Base-by-base conservation (phyloP, 345 rosid genomes). In the Nasturtium officinale region DNA sequence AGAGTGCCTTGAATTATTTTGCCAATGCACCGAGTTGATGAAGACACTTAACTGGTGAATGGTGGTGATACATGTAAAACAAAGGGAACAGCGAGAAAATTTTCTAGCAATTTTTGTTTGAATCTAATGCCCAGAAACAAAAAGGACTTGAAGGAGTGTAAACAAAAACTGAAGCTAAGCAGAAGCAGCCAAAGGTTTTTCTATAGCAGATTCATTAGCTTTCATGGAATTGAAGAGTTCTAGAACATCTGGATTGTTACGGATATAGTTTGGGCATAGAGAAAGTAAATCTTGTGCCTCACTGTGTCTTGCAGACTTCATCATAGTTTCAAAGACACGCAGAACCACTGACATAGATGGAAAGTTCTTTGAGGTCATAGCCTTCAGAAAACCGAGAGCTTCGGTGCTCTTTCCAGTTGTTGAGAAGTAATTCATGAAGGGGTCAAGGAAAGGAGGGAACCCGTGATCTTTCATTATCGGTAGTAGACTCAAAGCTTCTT, bases 241-340 rank as follows among this genome's bases (percentile, higher is more conserved):
- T 80, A 90, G 77, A 73, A 90, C 88, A 82, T 92, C 97, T 9
- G 94, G 85, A 81, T 85, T 79, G 82, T 84, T 84, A 25, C 96
- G 94, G 74, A 92, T 69, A 67, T 76, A 74, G 37, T 75, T 72
- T 10, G 96, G 97, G 75, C 92, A 90, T 58, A 82, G 72, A 28
- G 89, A 80, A 74, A 95, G 79, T 55, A 90, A 78, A 79, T 90
- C 94, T 29, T 87, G 98, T 43, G 97, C 97, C 75, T 81, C 86
- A 15, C 72, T 73, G 37, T 73, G 87, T 83, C 91, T 90, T 45
- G 84, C 79, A 65, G 88, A 85, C 78, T 85, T 82, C 75, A 86
- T 67, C 79, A 85, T 78, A 30, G 88, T 86, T 83, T 86, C 83
- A 11, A 95, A 90, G 54, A 89, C 55, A 46, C 77, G 81, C 35